These are phyloP conservation scores for Malassezia japonica DNA, from an alignment of 1,284 basidiomycete species.

Conservation along the genomic window DNA sequence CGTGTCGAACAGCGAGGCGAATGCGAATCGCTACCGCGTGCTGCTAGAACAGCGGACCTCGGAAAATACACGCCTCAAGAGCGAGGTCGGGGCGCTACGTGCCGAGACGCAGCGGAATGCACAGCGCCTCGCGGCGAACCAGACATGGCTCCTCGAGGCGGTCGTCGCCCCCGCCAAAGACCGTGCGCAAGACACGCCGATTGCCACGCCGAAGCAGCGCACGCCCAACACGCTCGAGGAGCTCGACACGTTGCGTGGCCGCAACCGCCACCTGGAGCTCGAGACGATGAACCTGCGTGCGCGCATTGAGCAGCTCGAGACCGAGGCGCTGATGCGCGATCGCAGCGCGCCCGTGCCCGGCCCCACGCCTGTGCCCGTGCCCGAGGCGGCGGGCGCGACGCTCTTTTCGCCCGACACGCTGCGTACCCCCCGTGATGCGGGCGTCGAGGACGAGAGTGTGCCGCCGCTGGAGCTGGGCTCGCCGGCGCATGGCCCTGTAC, in stretches of 20 bases:
- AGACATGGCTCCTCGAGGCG: not conserved
- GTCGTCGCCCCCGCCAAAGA: not conserved
- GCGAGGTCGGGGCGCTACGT: constrained; percentile 7
- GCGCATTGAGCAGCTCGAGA: constrained; percentile 11
- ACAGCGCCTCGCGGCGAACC: not conserved
- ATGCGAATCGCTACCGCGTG: not conserved
- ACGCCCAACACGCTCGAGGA: not conserved
- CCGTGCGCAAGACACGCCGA: not conserved
- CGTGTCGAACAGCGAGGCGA: constrained; percentile 28
- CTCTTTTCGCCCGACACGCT: constrained; percentile 13
- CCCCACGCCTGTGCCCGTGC: not conserved
- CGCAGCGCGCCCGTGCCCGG: not conserved
- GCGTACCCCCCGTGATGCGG: constrained; percentile 1
- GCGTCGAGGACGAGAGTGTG: not conserved
- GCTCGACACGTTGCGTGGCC: not conserved
- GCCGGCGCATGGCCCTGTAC: not conserved
- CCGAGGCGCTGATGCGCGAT: not conserved
- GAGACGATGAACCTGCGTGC: not conserved
- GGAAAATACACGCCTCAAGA: not conserved
- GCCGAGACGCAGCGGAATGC: not conserved
- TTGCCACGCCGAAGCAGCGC: not conserved
- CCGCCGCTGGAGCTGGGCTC: constrained; percentile 13
- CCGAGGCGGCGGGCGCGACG: not conserved
- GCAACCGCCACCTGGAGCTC: not conserved
- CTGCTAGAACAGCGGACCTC: not conserved